Percentiles rank a stretch among this genome's conserved stretches.
Conservation (phyloP, 306 rosid genomes). For the Sicyos edulis region DNA sequence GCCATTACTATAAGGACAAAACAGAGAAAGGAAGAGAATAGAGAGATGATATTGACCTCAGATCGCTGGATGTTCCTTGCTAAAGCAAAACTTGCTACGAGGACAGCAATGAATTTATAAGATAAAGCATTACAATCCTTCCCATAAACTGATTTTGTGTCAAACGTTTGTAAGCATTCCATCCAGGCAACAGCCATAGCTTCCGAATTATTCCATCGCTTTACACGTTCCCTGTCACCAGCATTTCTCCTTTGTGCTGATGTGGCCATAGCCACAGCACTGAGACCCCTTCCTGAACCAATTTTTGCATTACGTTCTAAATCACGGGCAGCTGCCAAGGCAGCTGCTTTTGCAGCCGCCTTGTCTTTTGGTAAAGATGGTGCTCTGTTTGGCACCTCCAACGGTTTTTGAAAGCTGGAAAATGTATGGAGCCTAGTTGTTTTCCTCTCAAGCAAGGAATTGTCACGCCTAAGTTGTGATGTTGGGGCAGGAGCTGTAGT, state of each 20-base stretch:
- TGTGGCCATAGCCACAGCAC: slow-evolving; percentile 99
- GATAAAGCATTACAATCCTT: slow-evolving; percentile 90
- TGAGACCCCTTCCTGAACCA: slow-evolving; percentile 98
- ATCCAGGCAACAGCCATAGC: slow-evolving; percentile 99
- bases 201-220: slow-evolving; percentile 85
- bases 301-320: slow-evolving; percentile 70
- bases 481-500: slow-evolving; percentile 47
- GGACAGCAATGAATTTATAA: slow-evolving; percentile 84
- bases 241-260: slow-evolving; percentile 84
- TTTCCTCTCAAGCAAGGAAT: slow-evolving; percentile 81
- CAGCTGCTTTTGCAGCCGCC: slow-evolving; percentile 96
- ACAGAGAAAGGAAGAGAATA: not conserved
- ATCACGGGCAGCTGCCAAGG: slow-evolving; percentile 94
- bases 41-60: slow-evolving; percentile 48
- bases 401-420: slow-evolving; percentile 92
- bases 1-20: not conserved
- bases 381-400: slow-evolving; percentile 44
- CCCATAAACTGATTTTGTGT: slow-evolving; percentile 84
- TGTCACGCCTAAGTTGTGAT: slow-evolving; percentile 69
- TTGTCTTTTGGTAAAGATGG: slow-evolving; percentile 72
- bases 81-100: slow-evolving; percentile 91
- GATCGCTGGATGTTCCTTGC: slow-evolving; percentile 96
- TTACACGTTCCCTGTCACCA: slow-evolving; percentile 81
- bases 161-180: slow-evolving; percentile 94
- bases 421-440: slow-evolving; percentile 65